A percentile compares a stretch with the other conserved stretches of the same genome.
Evolutionary conservation across 306 rosid species (phyloP).

Genomic region (Dalbergia oliveri): DNA sequence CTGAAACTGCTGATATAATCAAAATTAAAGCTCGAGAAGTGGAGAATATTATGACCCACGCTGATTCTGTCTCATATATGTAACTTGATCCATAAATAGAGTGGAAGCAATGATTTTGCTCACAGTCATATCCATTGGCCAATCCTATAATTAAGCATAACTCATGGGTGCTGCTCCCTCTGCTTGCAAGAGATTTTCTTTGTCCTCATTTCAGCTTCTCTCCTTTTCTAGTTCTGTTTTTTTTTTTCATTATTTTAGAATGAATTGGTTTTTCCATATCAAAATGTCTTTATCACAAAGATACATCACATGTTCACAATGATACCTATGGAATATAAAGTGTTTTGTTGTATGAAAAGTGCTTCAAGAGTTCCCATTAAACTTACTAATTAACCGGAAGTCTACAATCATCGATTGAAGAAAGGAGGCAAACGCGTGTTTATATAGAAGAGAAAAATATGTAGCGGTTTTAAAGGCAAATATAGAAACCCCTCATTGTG

Average conservation of each 20-base stretch:
- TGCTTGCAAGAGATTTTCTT: slow-evolving; percentile 32
- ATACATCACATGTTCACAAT: slow-evolving; percentile 57
- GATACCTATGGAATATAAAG: slow-evolving; percentile 62
- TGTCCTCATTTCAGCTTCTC: background rate
- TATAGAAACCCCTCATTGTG: background rate
- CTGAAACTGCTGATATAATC: slow-evolving; percentile 15
- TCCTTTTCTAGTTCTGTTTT: background rate
- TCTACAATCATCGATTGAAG: slow-evolving; percentile 56
- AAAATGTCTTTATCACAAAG: slow-evolving; percentile 54
- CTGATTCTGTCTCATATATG: slow-evolving; percentile 51
- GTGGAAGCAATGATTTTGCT: slow-evolving; percentile 46
- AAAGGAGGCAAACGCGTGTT: slow-evolving; percentile 6
- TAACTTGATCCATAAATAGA: slow-evolving; percentile 40
- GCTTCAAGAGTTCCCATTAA: slow-evolving; percentile 65
- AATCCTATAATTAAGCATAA: slow-evolving; percentile 28
- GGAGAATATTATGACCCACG: slow-evolving; percentile 58
- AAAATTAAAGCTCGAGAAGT: slow-evolving; percentile 34
- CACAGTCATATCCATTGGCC: too few relatives aligned
- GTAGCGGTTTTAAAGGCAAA: background rate
- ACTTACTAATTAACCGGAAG: slow-evolving; percentile 54
- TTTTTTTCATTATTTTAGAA: background rate
- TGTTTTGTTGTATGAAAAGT: slow-evolving; percentile 51
- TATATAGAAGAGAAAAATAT: background rate
- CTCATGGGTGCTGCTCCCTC: background rate
- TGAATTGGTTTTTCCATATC: background rate